Evolutionary conservation across 2,329 filamentous ascomycete genomes (phyloP).

Genomic region (Fusarium haematococcum): DNA sequence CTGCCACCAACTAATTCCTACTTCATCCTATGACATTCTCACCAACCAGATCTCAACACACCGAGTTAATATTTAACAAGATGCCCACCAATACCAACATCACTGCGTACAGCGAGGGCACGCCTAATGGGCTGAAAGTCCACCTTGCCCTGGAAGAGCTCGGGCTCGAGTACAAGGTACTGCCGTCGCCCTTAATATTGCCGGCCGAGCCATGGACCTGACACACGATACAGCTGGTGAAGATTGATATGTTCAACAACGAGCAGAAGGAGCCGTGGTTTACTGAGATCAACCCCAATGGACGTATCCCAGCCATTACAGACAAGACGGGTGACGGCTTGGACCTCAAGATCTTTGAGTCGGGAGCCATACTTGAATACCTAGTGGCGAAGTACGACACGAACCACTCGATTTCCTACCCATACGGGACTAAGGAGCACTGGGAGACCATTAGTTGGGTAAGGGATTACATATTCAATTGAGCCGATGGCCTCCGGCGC

Average conservation of each 20-base stretch:
- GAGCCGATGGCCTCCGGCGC: too few species aligned
- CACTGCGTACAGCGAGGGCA: conserved; percentile 83
- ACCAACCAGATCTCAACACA: too few species aligned
- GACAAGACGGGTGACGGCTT: conserved; percentile 81
- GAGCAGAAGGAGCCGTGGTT: conserved; percentile 87
- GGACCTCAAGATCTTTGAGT: conserved; percentile 82
- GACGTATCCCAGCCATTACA: conserved; percentile 87
- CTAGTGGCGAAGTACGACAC: conserved; percentile 83
- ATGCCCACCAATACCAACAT: conserved; percentile 56
- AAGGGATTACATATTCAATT: conserved; percentile 18
- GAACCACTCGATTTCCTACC: conserved; percentile 85
- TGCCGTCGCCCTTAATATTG: too few species aligned
- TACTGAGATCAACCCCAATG: conserved; percentile 90
- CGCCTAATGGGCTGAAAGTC: conserved; percentile 90
- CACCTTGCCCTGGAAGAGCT: conserved; percentile 89
- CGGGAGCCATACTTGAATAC: conserved; percentile 85
- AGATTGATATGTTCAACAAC: conserved; percentile 77
- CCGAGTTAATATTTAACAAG: background rate
- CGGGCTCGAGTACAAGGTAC: conserved; percentile 79
- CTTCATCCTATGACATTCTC: too few species aligned
- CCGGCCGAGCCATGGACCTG: too few species aligned
- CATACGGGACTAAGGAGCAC: conserved; percentile 76
- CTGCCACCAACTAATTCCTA: too few species aligned
- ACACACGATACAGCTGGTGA: conserved; percentile 55
- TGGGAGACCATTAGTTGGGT: conserved; percentile 85